These are phyloP conservation scores for Pleurotus sapidus DNA, from an alignment of 768 basidiomycete genomes.

Conservation along the genomic window DNA sequence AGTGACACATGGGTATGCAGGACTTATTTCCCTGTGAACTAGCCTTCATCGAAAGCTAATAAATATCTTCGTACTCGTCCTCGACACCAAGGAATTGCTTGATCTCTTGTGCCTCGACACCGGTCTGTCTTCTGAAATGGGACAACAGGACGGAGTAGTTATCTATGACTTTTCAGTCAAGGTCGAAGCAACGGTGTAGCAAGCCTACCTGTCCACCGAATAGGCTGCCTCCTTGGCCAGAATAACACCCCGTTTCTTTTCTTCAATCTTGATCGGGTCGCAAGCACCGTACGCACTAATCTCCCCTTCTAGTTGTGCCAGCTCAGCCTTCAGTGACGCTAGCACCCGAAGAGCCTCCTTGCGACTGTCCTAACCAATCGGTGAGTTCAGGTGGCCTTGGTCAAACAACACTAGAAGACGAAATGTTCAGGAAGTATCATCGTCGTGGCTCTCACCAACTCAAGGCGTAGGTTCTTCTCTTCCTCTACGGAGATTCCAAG, in stretches of 20 bases:
- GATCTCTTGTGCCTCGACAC: constrained; percentile 58
- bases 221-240: constrained; percentile 81
- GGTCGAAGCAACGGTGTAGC: neutral
- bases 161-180: constrained; percentile 37
- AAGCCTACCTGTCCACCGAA: constrained; percentile 84
- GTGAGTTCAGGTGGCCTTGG: neutral
- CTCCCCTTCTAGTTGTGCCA: constrained; percentile 58
- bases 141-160: constrained; percentile 67
- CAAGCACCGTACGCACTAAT: constrained; percentile 78
- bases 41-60: constrained; percentile 15
- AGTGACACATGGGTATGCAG: neutral
- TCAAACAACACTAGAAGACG: neutral
- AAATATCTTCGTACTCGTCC: constrained; percentile 79
- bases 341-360: constrained; percentile 50
- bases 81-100: constrained; percentile 63
- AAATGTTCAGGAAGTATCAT: neutral
- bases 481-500: constrained; percentile 41
- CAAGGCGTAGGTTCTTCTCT: constrained; percentile 53
- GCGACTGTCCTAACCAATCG: constrained; percentile 50
- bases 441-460: constrained; percentile 42
- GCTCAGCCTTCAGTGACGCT: constrained; percentile 42
- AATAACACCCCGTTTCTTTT: constrained; percentile 66
- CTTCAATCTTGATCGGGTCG: constrained; percentile 79
- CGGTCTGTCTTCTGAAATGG: constrained; percentile 62
- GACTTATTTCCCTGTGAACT: neutral